Evolutionary conservation across 257 asterid species (phyloP).

Genomic region (Ilex asprella): DNA sequence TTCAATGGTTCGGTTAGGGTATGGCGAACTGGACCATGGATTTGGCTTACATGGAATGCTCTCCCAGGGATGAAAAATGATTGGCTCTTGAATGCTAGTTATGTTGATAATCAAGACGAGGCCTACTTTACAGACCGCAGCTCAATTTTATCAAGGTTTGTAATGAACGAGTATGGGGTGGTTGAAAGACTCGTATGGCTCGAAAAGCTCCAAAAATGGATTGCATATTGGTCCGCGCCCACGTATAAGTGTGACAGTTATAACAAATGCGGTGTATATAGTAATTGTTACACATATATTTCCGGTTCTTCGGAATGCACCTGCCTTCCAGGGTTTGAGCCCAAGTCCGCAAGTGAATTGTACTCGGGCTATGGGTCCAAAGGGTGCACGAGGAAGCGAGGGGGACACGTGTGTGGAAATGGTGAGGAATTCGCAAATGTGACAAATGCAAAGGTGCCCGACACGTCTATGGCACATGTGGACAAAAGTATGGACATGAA

Average conservation of each 20-base stretch:
- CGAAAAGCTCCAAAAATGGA: slow-evolving; percentile 18
- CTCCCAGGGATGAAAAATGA: slow-evolving; percentile 31
- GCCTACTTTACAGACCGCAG: slow-evolving; percentile 15
- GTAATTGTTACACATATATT: slow-evolving; percentile 17
- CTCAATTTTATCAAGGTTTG: slow-evolving; percentile 20
- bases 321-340: slow-evolving; percentile 36
- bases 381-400: background rate
- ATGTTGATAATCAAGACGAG: slow-evolving; percentile 24
- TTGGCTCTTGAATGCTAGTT: slow-evolving; percentile 20
- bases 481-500: no score
- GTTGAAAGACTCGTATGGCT: slow-evolving; percentile 23
- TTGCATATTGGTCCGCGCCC: slow-evolving; percentile 19
- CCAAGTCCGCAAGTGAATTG: slow-evolving; percentile 25
- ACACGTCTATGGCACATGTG: slow-evolving; percentile 9
- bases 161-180: slow-evolving; percentile 26
- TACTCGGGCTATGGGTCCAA: no score
- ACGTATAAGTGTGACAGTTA: slow-evolving; percentile 26
- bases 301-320: slow-evolving; percentile 19
- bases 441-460: slow-evolving; percentile 22
- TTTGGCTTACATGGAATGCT: background rate
- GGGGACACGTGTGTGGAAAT: slow-evolving; percentile 11
- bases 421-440: slow-evolving; percentile 20
- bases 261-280: slow-evolving; percentile 19
- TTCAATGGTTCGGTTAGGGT: background rate
- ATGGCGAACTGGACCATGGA: slow-evolving; percentile 37